These are phyloP conservation scores for Periconia sp. DNA, from an alignment of 2,329 filamentous ascomycete species.

Conservation along the genomic window DNA sequence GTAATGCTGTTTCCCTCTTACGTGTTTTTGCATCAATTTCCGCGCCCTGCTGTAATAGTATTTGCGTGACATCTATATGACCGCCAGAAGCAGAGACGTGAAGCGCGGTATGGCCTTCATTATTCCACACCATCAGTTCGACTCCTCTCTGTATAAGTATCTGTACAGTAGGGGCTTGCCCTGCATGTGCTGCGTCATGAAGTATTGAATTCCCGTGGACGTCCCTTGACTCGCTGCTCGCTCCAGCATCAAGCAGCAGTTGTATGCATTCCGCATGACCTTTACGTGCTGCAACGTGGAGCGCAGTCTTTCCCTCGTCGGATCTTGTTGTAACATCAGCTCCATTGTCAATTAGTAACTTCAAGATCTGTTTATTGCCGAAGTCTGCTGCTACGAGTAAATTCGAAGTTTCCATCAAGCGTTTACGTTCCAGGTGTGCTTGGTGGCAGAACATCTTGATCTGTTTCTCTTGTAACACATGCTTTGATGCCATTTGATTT, in stretches of 20 bases:
- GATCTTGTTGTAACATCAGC: slow-evolving; percentile 4
- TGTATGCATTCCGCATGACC: slow-evolving; percentile 9
- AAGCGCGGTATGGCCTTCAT: slow-evolving; percentile 8
- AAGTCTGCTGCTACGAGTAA: slow-evolving; percentile 12
- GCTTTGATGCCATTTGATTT: background rate
- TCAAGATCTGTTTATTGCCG: slow-evolving; percentile 8
- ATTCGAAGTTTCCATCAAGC: slow-evolving; percentile 13
- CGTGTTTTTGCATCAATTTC: background rate
- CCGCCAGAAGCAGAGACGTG: slow-evolving; percentile 9
- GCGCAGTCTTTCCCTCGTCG: slow-evolving; percentile 9
- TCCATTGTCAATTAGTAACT: slow-evolving; percentile 4
- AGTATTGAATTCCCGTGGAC: slow-evolving; percentile 8
- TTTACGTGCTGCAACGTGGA: slow-evolving; percentile 14
- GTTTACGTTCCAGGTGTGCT: slow-evolving; percentile 10
- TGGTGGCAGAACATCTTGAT: slow-evolving; percentile 9
- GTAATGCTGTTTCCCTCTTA: background rate
- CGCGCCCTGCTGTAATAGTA: slow-evolving; percentile 5
- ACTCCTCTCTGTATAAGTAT: slow-evolving; percentile 3
- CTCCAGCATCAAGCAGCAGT: slow-evolving; percentile 10
- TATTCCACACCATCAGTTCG: background rate
- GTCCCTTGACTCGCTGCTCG: slow-evolving; percentile 5
- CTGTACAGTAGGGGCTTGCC: slow-evolving; percentile 4
- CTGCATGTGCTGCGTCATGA: slow-evolving; percentile 6
- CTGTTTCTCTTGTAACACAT: slow-evolving; percentile 9
- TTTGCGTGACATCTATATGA: slow-evolving; percentile 1